Evolutionary conservation across 1,284 basidiomycete species (phyloP).

Genomic region (Abortiporus biennis): DNA sequence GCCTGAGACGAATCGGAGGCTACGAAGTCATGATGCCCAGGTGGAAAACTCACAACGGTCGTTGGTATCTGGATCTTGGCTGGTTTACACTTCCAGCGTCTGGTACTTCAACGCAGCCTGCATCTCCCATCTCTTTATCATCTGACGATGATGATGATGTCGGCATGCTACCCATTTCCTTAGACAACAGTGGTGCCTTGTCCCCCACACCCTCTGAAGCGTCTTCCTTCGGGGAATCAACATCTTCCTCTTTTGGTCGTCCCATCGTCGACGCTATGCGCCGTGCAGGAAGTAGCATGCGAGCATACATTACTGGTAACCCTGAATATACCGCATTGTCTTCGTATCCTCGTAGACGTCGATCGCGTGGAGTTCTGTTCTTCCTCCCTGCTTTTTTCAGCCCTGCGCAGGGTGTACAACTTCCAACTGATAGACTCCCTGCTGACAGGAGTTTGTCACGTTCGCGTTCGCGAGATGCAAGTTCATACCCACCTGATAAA

Average conservation of each 20-base stretch:
- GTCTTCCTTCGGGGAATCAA: constrained; percentile 34
- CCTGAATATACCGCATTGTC: constrained; percentile 10
- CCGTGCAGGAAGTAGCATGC: constrained; percentile 49
- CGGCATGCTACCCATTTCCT: constrained; percentile 57
- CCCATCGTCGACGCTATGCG: constrained; percentile 39
- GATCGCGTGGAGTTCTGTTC: constrained; percentile 62
- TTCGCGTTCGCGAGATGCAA: no score
- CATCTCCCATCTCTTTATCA: constrained; percentile 37
- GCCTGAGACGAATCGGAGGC: constrained; percentile 55
- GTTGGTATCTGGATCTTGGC: constrained; percentile 67
- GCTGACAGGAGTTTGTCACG: constrained; percentile 22
- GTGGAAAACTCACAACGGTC: constrained; percentile 58
- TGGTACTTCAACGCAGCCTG: constrained; percentile 39
- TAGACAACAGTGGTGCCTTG: constrained; percentile 48
- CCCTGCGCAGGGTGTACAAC: constrained; percentile 43
- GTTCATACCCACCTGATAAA: no score
- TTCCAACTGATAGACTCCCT: no score
- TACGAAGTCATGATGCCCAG: constrained; percentile 75
- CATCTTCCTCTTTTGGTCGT: constrained; percentile 13
- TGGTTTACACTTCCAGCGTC: constrained; percentile 48
- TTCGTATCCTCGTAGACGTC: constrained; percentile 33
- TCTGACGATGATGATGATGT: constrained; percentile 48
- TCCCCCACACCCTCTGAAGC: constrained; percentile 49
- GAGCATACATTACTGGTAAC: constrained; percentile 36
- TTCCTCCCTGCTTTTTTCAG: constrained; percentile 78